Evolutionary conservation across 73 alveolate genomes (phyloP).

Genomic region (Tetrahymena elliotti): DNA sequence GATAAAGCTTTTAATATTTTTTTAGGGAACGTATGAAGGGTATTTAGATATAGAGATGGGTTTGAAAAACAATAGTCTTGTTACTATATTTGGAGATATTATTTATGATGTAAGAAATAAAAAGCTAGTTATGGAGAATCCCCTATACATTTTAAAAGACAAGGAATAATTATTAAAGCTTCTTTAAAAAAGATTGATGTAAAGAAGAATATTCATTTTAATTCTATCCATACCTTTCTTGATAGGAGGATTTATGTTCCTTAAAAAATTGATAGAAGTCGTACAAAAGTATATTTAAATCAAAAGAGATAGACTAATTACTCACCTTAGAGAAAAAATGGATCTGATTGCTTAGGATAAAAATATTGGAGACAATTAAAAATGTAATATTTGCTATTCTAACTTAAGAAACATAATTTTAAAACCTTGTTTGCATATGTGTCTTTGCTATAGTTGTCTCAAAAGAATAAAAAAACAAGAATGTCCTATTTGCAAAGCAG

Average conservation of each 20-base stretch:
- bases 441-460: background rate
- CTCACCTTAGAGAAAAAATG: background rate
- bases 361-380: background rate
- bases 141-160: background rate
- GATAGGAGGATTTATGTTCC: background rate
- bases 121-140: background rate
- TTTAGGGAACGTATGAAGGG: background rate
- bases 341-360: background rate
- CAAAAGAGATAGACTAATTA: background rate
- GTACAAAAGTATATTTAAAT: background rate
- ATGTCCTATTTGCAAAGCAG: background rate
- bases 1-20: background rate
- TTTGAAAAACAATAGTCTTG: background rate
- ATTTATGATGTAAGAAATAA: background rate
- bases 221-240: background rate
- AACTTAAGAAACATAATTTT: background rate
- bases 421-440: background rate
- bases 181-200: background rate
- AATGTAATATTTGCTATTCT: background rate
- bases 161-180: background rate
- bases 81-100: background rate
- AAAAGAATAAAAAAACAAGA: background rate
- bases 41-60: background rate
- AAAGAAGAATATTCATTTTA: background rate
- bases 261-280: background rate